A percentile compares a stretch with the other conserved stretches of the same genome.
Conservation (phyloP, 1,139 yeast species). For the Pichia sp. region DNA sequence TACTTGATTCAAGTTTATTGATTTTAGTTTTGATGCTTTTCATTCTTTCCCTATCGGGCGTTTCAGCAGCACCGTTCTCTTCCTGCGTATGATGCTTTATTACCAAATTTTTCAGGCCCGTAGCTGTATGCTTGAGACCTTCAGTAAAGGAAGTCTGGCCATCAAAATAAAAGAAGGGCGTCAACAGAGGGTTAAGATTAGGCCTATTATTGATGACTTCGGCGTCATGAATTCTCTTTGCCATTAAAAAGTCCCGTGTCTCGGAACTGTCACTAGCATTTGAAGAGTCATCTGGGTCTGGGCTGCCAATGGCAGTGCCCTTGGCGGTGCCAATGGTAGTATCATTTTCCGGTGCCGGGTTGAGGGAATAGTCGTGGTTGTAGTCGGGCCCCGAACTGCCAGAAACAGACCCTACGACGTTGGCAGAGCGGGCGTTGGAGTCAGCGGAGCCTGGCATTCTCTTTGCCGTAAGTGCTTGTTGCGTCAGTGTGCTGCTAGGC, state of each 20-base stretch:
- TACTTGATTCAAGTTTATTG: constrained; percentile 3
- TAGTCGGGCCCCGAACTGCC: too few relatives aligned
- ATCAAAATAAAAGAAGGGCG: constrained; percentile 13
- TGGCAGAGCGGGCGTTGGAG: too few relatives aligned
- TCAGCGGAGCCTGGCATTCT: too few relatives aligned
- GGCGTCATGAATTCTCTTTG: constrained; percentile 10
- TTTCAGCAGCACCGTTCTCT: constrained; percentile 8
- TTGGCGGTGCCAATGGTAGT: too few relatives aligned
- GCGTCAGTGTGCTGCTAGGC: too few relatives aligned
- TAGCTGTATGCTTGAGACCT: neutral
- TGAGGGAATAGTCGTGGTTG: too few relatives aligned
- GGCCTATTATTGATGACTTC: constrained; percentile 11
- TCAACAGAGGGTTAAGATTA: constrained; percentile 11
- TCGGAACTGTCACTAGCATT: constrained; percentile 1
- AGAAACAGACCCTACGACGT: too few relatives aligned
- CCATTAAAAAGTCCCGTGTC: constrained; percentile 9
- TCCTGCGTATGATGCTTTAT: constrained; percentile 1
- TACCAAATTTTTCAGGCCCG: constrained; percentile 1
- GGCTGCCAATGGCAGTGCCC: neutral
- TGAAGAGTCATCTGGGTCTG: too few relatives aligned
- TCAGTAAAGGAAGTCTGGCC: constrained; percentile 6
- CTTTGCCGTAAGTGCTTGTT: too few relatives aligned
- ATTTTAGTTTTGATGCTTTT: constrained; percentile 6
- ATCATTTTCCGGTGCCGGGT: too few relatives aligned
- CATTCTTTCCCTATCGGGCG: constrained; percentile 9